phyloP scores from a whole-genome alignment of 1,284 basidiomycete genomes.

The Tilletia walkeri region DNA sequence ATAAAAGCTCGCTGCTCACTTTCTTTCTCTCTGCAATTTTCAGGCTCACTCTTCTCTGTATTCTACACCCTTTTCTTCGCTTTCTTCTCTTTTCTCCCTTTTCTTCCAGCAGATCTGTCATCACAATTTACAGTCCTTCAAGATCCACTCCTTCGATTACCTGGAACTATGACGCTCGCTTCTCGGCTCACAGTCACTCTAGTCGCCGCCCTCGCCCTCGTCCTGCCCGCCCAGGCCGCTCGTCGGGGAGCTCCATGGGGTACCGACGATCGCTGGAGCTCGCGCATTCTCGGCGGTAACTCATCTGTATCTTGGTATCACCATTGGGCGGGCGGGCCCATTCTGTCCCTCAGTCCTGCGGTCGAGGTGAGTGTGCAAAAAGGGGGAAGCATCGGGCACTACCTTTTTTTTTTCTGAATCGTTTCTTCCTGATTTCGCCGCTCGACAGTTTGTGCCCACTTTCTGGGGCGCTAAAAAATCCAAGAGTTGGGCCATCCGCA shows the following conservation, averaged over 20 bases:
- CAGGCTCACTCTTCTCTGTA: not conserved
- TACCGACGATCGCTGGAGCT: not conserved
- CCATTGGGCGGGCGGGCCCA: not conserved
- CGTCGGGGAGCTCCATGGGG: not conserved
- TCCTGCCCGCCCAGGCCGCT: not conserved
- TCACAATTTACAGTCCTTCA: too few species aligned
- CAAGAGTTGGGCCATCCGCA: not conserved
- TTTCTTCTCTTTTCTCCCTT: not conserved
- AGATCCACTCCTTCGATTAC: not conserved
- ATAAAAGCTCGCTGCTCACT: too few species aligned
- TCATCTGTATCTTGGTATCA: not conserved
- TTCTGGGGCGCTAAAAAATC: not conserved
- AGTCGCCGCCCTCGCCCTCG: not conserved
- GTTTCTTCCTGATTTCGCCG: not conserved
- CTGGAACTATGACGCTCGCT: not conserved
- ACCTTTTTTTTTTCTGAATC: too few species aligned
- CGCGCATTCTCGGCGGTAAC: not conserved
- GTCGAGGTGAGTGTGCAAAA: not conserved
- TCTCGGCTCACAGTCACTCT: not conserved
- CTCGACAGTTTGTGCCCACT: conserved; percentile 2
- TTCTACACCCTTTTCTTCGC: not conserved
- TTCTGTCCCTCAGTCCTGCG: not conserved
- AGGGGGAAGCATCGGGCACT: too few species aligned
- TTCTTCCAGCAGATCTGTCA: not conserved
- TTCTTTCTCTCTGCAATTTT: too few species aligned